A percentile compares a stretch with the other conserved stretches of the same genome.
Evolutionary conservation across 176 grass and related monocot species (phyloP).

Genomic region (barley (Hordeum vulgare)): MorexV3_pseudomolecules_assembly NC_058520.1:48838346-48838845

Average conservation of each 20-base stretch:
- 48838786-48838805: too few relatives aligned
- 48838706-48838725: background rate
- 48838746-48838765: too few relatives aligned
- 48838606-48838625: background rate
- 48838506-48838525: constrained; percentile 49
- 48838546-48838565: constrained; percentile 45
- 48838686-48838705: background rate
- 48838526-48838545: constrained; percentile 86
- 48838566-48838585: background rate
- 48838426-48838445: constrained; percentile 52
- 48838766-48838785: too few relatives aligned
- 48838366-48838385: constrained; percentile 77
- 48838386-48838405: constrained; percentile 97
- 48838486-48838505: constrained; percentile 84
- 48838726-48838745: too few relatives aligned
- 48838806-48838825: too few relatives aligned
- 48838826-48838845: too few relatives aligned
- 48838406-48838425: constrained; percentile 85
- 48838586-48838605: background rate
- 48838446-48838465: constrained; percentile 35
- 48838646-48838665: background rate
- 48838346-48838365: constrained; percentile 82
- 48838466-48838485: constrained; percentile 91
- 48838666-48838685: background rate
- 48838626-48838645: background rate